Conservation (phyloP, 441 rosid species). For the California macrophylla region DNA sequence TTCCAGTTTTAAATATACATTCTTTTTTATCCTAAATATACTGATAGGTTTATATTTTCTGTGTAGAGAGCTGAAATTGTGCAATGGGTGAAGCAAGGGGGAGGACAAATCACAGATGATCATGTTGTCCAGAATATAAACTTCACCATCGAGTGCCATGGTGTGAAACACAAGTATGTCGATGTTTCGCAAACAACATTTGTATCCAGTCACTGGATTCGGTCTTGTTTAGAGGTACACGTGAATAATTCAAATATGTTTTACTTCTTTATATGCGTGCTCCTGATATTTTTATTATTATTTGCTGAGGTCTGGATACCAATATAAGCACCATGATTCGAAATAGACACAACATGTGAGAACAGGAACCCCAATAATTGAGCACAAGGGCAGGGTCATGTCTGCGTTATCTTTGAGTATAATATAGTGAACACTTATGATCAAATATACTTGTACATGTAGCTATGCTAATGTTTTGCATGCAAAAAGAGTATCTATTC, state of each 20-base stretch:
- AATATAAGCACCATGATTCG: background rate
- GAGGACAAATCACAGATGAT: conserved; percentile 60
- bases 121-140: conserved; percentile 30
- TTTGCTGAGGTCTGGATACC: background rate
- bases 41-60: background rate
- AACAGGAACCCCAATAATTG: background rate
- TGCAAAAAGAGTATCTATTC: background rate
- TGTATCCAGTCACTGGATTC: conserved; percentile 94
- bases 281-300: background rate
- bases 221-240: conserved; percentile 84
- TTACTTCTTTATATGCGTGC: background rate
- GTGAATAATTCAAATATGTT: background rate
- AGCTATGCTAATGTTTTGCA: conserved; percentile 1
- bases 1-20: background rate
- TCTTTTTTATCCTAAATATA: background rate
- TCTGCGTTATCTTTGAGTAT: background rate
- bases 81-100: conserved; percentile 86
- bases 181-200: conserved; percentile 29
- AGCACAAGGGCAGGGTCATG: background rate
- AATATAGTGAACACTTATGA: background rate
- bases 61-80: conserved; percentile 72
- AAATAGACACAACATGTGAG: background rate
- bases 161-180: conserved; percentile 30
- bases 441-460: background rate
- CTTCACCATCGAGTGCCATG: conserved; percentile 78